These are phyloP conservation scores for Abelmoschus esculentus DNA, from an alignment of 345 rosid genomes.

Conservation along the genomic window DNA sequence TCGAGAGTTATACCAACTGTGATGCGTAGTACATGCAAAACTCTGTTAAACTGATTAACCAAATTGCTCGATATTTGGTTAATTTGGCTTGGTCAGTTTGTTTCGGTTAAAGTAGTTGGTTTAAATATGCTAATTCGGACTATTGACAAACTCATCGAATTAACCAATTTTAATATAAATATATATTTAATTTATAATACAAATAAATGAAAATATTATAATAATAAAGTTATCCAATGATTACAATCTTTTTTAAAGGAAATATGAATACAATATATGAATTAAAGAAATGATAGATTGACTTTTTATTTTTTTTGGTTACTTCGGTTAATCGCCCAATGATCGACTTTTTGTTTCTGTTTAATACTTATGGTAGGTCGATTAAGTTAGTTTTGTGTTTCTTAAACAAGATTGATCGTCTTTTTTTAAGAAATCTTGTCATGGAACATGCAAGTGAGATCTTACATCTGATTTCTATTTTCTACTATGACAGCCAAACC, in stretches of 20 bases:
- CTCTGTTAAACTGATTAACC: background rate
- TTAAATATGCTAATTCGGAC: background rate
- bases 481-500: slow-evolving; percentile 23
- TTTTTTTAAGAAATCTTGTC: background rate
- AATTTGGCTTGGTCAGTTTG: background rate
- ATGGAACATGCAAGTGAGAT: background rate
- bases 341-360: no score
- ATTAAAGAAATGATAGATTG: no score
- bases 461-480: background rate
- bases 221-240: no score
- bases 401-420: background rate
- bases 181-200: background rate
- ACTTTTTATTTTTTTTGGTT: no score
- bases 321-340: no score
- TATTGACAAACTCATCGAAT: background rate
- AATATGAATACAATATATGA: no score
- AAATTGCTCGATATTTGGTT: no score
- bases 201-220: no score
- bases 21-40: background rate
- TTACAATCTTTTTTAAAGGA: no score
- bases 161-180: background rate
- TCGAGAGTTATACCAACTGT: background rate
- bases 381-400: no score
- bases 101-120: background rate
- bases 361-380: no score